Evolutionary conservation across 768 basidiomycete genomes (phyloP), one percentile per base, ranked within the genome.

Genomic region (Coprinellus micaceus): DNA sequence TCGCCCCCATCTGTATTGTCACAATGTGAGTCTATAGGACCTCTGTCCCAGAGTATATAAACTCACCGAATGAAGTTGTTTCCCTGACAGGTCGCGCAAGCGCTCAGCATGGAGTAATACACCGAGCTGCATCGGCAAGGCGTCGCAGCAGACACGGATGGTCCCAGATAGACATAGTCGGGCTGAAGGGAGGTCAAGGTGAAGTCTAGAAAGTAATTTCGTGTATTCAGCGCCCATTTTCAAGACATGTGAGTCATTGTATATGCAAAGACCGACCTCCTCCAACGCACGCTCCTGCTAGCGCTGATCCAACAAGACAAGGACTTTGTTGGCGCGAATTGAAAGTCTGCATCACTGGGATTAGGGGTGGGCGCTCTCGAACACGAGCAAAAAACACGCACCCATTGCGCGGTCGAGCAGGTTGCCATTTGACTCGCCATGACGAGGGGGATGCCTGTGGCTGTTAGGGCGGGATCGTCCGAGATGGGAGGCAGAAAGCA

Each of bases 51-150:
- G 30, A 22, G 30, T 15, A 28, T 36, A n/a, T 19, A 21, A 17
- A 4, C 72, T 29, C 49, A 78, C 77, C 44, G 40, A 46, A 74
- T 26, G 54, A 68, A 73, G 7, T 64, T 44, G 15, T 65, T 67
- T 26, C 58, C 65, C 63, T 84, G 82, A 61, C 82, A 84, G 11
- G 64, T 61, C 3, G 76, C 72, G 61, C 82, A 84, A n/a, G 80
- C 79, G 52, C 74, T 75, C 55, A 80, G 60, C 60, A 82, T 60
- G n/a, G 77, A 76, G 65, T 82, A 84, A 45, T 77, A 76, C 11
- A 83, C 78, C 0, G 80, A 73, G 60, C 76, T 81, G 65, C 82
- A 82, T 58, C 66, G 66, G 63, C 82, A 83, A n/a, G 58, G n/a
- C 52, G 76, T 79, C 15, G 68, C 74, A 22, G 65, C 58, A 7